Evolutionary conservation across 2,329 filamentous ascomycete genomes (phyloP), one percentile per base, ranked within the genome.

Genomic region (Aspergillus jensenii): DNA sequence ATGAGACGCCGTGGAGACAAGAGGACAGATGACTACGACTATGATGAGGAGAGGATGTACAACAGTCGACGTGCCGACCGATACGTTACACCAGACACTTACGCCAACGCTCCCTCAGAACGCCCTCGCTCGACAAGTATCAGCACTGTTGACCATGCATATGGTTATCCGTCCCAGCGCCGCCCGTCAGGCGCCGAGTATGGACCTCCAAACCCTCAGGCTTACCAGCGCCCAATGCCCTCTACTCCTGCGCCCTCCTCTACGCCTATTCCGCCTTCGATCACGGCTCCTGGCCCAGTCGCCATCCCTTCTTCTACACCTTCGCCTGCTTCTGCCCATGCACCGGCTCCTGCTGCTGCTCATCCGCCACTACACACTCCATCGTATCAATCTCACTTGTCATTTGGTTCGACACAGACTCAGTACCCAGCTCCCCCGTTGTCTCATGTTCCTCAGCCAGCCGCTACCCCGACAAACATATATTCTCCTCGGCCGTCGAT

Each of bases 1-100:
- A 96, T 96, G 90, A 87, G 92, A 75, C 88, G 91, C 70, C 87
- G 91, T 39, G 90, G 91, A 59, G 84, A 84, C 60, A 93, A 93
- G 77, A 78, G 81, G 11, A 79, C 79, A 49, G 84, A 86, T 64
- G 86, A 89, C 21, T 89, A 87, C 70, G 87, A 90, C n/a, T 88
- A 84, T 59, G 82, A 85, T 12, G 82, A 83, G 9, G 80, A 83
- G n/a, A 74, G 73, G 43, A 74, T 74, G 6, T 81, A 80, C 61
- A 74, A 78, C 41, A 43, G 56, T 15, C 78, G 78, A 41, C 56
- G 52, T 5, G 72, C 77, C 4, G 77, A 82, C 62, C 77, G 80
- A 63, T 82, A 78, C 49, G 73, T 78, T 5, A 83, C 81, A 2
- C 81, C 81, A 1, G 81, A 82, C 59, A 67, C 71, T 6, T 82